A percentile compares a stretch with the other conserved stretches of the same genome.
These are phyloP conservation scores for Monilinia laxa DNA, from an alignment of 2,329 filamentous ascomycete genomes.

Conservation along the genomic window DNA sequence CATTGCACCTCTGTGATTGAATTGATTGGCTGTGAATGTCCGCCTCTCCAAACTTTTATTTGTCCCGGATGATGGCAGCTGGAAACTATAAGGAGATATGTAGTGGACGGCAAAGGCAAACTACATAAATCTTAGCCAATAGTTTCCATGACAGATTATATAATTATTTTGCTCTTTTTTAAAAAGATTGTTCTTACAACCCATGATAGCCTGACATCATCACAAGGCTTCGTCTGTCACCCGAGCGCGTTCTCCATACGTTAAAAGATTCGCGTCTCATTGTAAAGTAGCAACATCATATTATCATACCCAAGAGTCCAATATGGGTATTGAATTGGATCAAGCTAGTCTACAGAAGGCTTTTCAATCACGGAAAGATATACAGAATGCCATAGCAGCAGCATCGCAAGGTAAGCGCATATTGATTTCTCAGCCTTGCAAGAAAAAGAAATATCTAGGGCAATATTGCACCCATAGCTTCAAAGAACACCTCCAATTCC, in stretches of 20 bases:
- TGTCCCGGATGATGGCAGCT: not conserved
- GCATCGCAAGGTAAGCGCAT: conserved; percentile 38
- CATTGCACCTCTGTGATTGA: not conserved
- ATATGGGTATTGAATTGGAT: conserved; percentile 36
- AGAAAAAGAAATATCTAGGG: conserved; percentile 6
- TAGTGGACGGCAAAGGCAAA: conserved; percentile 7
- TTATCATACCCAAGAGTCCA: conserved; percentile 10
- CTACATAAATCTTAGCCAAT: not conserved
- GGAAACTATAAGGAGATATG: not conserved
- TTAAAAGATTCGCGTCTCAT: conserved; percentile 20
- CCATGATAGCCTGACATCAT: conserved; percentile 23
- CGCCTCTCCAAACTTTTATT: not conserved
- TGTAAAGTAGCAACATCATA: conserved; percentile 17
- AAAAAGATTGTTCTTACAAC: not conserved
- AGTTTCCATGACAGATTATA: not conserved
- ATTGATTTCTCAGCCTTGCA: conserved; percentile 23
- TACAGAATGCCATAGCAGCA: conserved; percentile 39
- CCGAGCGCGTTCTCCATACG: conserved; percentile 16
- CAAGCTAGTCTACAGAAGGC: conserved; percentile 37
- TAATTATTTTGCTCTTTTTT: not conserved
- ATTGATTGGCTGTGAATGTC: conserved; percentile 3
- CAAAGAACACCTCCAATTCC: not conserved
- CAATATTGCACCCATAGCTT: conserved; percentile 5
- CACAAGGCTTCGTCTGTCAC: conserved; percentile 22
- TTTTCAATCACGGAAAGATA: conserved; percentile 38